Base-by-base conservation (phyloP, 2,329 filamentous ascomycete species). In the Monosporascus sp. region DNA sequence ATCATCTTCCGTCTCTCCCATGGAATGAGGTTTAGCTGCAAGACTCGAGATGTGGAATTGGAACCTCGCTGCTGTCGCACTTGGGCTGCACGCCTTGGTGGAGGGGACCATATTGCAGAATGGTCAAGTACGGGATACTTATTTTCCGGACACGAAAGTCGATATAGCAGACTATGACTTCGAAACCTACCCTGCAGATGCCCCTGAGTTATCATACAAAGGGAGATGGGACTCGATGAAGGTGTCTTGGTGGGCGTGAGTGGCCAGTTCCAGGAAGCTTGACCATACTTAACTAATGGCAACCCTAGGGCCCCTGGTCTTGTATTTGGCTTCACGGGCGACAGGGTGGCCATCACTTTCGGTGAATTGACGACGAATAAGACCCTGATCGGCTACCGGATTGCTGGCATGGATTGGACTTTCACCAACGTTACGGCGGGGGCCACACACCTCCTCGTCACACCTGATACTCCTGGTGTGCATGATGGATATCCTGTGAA, bases 211-310 rank as follows among this genome's bases (percentile, higher is more conserved):
- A 9, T 79, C 79, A 0, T 86, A 84, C 71, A 84, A 84, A 61
- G 83, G 82, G 5, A 72, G 81, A 54, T 86, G 82, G 82, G 82
- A 85, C 62, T 81, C 76, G 36, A 76, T 81, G 59, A 73, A 81
- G 58, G 75, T 84, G 48, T 84, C 79, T 2, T 85, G 78, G 77
- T 84, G 79, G 80, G 80, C 78, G 77, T 80, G 69, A 68, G 77
- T 75, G 24, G 22, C 9, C 3, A 11, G 3, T 3, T 9, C 27
- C 9, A 11, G 11, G 9, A 31, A 11, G 27, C 27, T 11, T 11
- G 11, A 31, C 27, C 9, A 11, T 31, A 31, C 27, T 31, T 31
- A 11, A 11, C 27, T 31, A 31, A 31, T 11, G 0, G 27, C 27
- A 31, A 31, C 9, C 27, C 27, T 55, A 79, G 75, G 55, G 78